Percentiles rank a stretch among this genome's conserved stretches.
Evolutionary conservation across 1,139 yeast genomes (phyloP).

Genomic region (Candida gigantensis): DNA sequence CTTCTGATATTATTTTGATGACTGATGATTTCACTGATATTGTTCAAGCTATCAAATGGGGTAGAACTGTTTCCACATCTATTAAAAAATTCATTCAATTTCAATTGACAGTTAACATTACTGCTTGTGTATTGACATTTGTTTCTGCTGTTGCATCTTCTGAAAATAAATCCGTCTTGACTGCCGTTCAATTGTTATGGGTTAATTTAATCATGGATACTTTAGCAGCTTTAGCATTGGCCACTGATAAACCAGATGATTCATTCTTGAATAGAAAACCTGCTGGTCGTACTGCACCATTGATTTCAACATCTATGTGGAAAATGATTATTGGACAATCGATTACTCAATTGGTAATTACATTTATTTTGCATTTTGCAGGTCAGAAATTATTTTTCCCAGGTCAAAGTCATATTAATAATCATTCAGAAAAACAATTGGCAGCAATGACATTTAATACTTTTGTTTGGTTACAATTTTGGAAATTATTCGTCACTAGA

Average conservation of each 20-base stretch:
- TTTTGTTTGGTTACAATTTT: conserved; percentile 97
- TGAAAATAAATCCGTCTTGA: conserved; percentile 80
- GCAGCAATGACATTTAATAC: conserved; percentile 90
- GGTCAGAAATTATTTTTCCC: conserved; percentile 66
- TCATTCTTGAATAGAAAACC: conserved; percentile 79
- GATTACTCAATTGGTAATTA: conserved; percentile 69
- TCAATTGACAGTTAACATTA: conserved; percentile 92
- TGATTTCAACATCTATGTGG: conserved; percentile 94
- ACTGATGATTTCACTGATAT: conserved; percentile 94
- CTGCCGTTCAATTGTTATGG: conserved; percentile 97
- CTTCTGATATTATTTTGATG: conserved; percentile 91
- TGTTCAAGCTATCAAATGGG: conserved; percentile 99
- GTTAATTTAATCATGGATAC: conserved; percentile 98
- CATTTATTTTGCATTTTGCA: conserved; percentile 78
- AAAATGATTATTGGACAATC: conserved; percentile 95
- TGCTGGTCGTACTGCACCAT: conserved; percentile 75
- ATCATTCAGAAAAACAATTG: conserved; percentile 57
- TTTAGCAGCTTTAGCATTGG: conserved; percentile 93
- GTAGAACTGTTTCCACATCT: conserved; percentile 93
- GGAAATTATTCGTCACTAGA: conserved; percentile 88
- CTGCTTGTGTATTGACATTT: conserved; percentile 92
- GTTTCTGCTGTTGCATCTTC: conserved; percentile 87
- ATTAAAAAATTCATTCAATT: conserved; percentile 95
- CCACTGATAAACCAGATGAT: conserved; percentile 94
- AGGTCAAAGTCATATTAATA: conserved; percentile 29